Evolutionary conservation across 495 filamentous ascomycete genomes (phyloP).

Genomic region (Penicillium goetzii): DNA sequence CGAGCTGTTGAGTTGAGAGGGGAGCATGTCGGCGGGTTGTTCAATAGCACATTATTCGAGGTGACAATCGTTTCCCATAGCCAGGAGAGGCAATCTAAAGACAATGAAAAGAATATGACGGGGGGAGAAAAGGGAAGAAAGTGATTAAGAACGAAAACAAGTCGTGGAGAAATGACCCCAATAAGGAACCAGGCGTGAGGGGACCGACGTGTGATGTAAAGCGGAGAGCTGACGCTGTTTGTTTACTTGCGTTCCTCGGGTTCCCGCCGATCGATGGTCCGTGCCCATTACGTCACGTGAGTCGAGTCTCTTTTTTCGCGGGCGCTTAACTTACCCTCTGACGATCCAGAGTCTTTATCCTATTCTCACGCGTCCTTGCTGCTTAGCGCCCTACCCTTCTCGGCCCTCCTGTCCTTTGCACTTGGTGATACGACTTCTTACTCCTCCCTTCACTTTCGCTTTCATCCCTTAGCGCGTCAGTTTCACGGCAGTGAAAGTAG

Average conservation of each 20-base stretch:
- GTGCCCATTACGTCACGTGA: slow-evolving; percentile 35
- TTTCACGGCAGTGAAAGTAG: not conserved
- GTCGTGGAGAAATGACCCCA: slow-evolving; percentile 10
- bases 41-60: slow-evolving; percentile 42
- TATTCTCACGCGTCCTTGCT: not conserved
- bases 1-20: slow-evolving; percentile 51
- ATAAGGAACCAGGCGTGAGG: slow-evolving; percentile 13
- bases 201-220: slow-evolving; percentile 22
- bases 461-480: not conserved
- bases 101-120: slow-evolving; percentile 1
- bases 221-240: slow-evolving; percentile 40
- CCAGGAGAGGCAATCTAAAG: slow-evolving; percentile 15
- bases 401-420: not conserved
- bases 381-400: not conserved
- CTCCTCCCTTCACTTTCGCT: not conserved
- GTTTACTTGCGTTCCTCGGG: slow-evolving; percentile 48
- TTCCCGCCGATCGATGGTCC: slow-evolving; percentile 42
- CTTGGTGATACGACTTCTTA: not conserved
- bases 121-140: slow-evolving; percentile 7
- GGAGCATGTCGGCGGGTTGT: slow-evolving; percentile 43
- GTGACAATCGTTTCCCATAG: slow-evolving; percentile 20
- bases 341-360: not conserved
- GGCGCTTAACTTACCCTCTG: slow-evolving; percentile 19
- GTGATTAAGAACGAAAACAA: slow-evolving; percentile 14
- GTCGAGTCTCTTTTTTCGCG: slow-evolving; percentile 25